Conservation (phyloP, 2,329 filamentous ascomycete genomes). For the Pezicula rhizophila region DNA sequence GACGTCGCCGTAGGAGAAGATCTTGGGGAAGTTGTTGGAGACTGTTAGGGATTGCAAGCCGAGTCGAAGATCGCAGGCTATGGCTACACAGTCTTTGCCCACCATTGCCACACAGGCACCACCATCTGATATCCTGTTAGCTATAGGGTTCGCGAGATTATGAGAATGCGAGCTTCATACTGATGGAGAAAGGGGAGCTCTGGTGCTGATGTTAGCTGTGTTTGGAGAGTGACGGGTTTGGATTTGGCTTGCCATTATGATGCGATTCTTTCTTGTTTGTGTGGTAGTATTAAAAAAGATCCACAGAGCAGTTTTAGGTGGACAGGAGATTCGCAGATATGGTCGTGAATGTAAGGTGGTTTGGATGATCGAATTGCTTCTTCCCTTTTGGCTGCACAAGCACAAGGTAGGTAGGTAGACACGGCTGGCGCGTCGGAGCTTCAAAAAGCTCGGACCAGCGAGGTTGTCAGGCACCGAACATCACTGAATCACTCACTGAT, state of each 20-base stretch:
- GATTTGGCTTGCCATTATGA: constrained; percentile 23
- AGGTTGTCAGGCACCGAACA: constrained; percentile 19
- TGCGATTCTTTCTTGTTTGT: constrained; percentile 1
- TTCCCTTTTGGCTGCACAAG: neutral
- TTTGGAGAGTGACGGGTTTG: neutral
- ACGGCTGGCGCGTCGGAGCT: constrained; percentile 24
- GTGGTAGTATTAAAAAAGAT: neutral
- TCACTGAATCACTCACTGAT: neutral
- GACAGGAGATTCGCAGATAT: constrained; percentile 12
- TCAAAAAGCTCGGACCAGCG: constrained; percentile 26
- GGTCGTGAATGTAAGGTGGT: constrained; percentile 11
- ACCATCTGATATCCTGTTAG: constrained; percentile 51
- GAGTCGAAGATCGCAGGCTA: constrained; percentile 96
- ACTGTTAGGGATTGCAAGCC: constrained; percentile 94
- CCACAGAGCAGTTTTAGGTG: constrained; percentile 4
- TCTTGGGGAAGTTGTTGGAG: constrained; percentile 99
- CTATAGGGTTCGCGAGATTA: constrained; percentile 8
- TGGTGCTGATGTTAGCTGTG: constrained; percentile 37
- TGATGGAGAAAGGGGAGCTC: constrained; percentile 94
- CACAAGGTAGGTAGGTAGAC: constrained; percentile 20
- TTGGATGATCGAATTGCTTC: constrained; percentile 6
- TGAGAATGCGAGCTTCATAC: constrained; percentile 43
- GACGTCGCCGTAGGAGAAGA: constrained; percentile 94
- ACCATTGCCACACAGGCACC: constrained; percentile 98
- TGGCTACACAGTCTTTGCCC: constrained; percentile 98